A percentile compares a stretch with the other conserved stretches of the same genome.
phyloP scores from a whole-genome alignment of 140 eudicot species.

The Erigeron philadelphicus region DNA sequence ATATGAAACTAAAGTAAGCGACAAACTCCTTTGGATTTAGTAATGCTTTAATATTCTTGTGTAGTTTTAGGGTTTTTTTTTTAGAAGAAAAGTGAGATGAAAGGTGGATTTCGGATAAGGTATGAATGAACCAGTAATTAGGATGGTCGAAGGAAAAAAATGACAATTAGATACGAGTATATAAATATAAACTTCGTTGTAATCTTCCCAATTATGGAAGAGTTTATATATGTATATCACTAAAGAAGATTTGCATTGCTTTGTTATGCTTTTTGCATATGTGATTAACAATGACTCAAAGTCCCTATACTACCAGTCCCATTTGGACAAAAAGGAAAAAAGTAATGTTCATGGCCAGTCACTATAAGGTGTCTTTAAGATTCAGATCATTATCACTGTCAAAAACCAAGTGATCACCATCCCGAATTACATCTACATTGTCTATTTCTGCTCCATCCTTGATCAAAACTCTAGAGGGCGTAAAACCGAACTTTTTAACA shows the following conservation, averaged over 20 bases:
- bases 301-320: neutral
- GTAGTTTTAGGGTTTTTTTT: too few species aligned
- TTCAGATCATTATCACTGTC: constrained; percentile 24
- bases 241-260: too few species aligned
- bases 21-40: too few species aligned
- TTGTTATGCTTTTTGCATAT: neutral
- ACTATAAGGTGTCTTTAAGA: constrained; percentile 23
- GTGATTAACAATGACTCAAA: neutral
- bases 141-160: too few species aligned
- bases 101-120: too few species aligned
- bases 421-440: constrained; percentile 64
- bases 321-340: neutral
- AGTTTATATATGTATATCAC: too few species aligned
- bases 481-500: constrained; percentile 47
- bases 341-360: constrained; percentile 5
- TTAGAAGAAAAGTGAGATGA: too few species aligned
- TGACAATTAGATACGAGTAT: too few species aligned
- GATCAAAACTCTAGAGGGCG: constrained; percentile 38
- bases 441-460: constrained; percentile 74
- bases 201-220: neutral
- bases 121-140: too few species aligned
- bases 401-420: constrained; percentile 79
- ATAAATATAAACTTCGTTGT: too few species aligned
- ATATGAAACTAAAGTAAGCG: too few species aligned
- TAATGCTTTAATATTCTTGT: too few species aligned